Evolutionary conservation across 2,329 filamentous ascomycete species (phyloP).

Genomic region (Stemphylium lycopersici): DNA sequence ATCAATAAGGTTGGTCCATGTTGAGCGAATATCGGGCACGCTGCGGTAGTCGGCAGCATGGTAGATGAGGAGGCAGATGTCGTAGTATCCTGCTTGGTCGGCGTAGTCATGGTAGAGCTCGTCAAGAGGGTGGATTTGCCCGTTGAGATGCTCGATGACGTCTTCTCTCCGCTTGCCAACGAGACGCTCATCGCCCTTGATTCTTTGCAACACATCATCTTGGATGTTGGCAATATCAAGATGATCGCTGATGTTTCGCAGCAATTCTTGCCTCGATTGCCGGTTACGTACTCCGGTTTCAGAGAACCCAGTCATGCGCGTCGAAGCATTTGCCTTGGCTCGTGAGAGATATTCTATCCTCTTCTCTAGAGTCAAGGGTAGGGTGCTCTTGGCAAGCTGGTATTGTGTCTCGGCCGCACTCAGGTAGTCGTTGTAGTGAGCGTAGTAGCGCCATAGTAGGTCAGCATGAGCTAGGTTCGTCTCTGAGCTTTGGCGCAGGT

Average conservation of each 20-base stretch:
- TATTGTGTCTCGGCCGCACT: constrained; percentile 87
- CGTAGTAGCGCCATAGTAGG: constrained; percentile 90
- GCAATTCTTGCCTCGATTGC: constrained; percentile 81
- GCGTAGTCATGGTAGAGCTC: constrained; percentile 93
- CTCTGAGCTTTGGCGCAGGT: constrained; percentile 76
- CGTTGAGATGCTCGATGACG: constrained; percentile 73
- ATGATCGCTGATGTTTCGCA: constrained; percentile 82
- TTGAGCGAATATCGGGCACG: constrained; percentile 78
- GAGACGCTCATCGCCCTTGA: constrained; percentile 76
- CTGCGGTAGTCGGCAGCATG: constrained; percentile 91
- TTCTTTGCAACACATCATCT: constrained; percentile 81
- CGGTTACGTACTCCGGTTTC: constrained; percentile 56
- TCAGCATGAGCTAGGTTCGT: constrained; percentile 81
- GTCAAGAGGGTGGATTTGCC: constrained; percentile 76
- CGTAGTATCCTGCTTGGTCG: constrained; percentile 90
- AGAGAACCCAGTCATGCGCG: constrained; percentile 75
- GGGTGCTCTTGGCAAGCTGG: constrained; percentile 81
- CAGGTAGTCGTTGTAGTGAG: constrained; percentile 81
- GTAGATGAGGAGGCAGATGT: constrained; percentile 91
- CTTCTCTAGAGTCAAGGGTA: constrained; percentile 78
- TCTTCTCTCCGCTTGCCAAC: constrained; percentile 65
- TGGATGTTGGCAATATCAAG: constrained; percentile 95
- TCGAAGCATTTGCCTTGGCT: constrained; percentile 91
- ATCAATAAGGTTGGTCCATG: constrained; percentile 83
- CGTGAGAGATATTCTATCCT: constrained; percentile 88